phyloP scores from a whole-genome alignment of 805 yeast species.

The Spathaspora girioi region DNA sequence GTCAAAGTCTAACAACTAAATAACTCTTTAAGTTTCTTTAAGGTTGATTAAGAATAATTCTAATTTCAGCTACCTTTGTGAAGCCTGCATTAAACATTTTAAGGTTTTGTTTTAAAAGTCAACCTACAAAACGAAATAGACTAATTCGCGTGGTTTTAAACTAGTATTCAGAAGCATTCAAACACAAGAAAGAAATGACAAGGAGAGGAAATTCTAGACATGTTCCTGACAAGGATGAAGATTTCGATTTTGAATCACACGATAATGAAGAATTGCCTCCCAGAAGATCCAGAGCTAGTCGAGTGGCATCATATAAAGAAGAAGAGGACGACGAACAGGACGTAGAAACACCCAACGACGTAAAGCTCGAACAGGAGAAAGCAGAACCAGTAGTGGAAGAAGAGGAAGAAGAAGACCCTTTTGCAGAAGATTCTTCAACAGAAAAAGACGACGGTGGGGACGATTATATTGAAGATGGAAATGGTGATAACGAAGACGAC shows the following conservation, averaged over 20 bases:
- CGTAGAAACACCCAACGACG: neutral
- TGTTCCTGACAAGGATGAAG: constrained; percentile 8
- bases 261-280: constrained; percentile 4
- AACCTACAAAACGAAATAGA: no score
- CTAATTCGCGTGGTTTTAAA: neutral
- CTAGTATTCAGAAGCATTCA: neutral
- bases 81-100: no score
- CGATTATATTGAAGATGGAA: constrained; percentile 15
- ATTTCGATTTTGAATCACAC: neutral
- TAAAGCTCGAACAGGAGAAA: constrained; percentile 1
- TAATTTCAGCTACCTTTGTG: no score
- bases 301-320: constrained; percentile 2
- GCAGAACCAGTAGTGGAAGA: constrained; percentile 9
- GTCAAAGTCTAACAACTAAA: neutral
- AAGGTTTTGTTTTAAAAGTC: no score
- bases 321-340: constrained; percentile 4
- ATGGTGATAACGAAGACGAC: constrained; percentile 4
- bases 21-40: no score
- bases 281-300: constrained; percentile 6
- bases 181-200: constrained; percentile 8
- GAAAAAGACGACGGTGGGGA: constrained; percentile 7
- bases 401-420: constrained; percentile 8
- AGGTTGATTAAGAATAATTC: no score
- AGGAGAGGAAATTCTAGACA: constrained; percentile 12
- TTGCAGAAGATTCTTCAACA: constrained; percentile 1